Evolutionary conservation across 306 rosid species (phyloP), one percentile per base, ranked within the genome.

Genomic region (Amphicarpaea edgeworthii): DNA sequence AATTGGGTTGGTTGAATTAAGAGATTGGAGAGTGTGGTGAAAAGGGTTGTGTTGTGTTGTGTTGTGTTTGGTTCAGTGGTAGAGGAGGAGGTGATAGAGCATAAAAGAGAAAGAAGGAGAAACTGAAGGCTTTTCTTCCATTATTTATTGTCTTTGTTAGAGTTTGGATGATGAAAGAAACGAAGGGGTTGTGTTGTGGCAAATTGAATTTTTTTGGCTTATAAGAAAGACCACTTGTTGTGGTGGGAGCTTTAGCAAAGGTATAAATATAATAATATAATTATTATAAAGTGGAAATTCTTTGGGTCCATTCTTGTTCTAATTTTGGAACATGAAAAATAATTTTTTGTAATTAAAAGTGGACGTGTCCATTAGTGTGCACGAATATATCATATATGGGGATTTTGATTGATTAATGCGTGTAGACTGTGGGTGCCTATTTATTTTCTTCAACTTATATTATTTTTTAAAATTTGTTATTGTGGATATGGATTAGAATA

Each of bases 321-420:
- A 42, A 24, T 62, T 66, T 64, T n/a, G 62, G 8, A 58, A 43
- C 24, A 21, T 38, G 20, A 70, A 55, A 70, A 75, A 16, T 7
- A 65, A 30, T 47, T 69, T 37, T 47, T 69, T 37, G 15, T 47
- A n/a, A 76, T 70, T 41, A 61, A 70, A 66, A 58, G 71, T 67
- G 82, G 87, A 80, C 87, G 84, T 83, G 83, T 71, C 50, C 6
- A 26, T 70, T 68, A 76, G 82, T 72, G 79, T 84, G 77, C 80
- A 71, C 61, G 63, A 71, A 79, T 80, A 40, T 68, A n/a, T n/a
- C n/a, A n/a, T 28, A 59, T 51, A 40, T 68, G 51, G 21, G 76
- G 47, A 30, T 1, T 62, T 34, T 34, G 60, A 28, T 50, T 4
- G 2, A 23, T 72, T 63, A 23, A 53, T 53, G 21, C 53, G 75